Evolutionary conservation across 371 early-diverging fungal species (phyloP), one percentile per base, ranked within the genome.

Genomic region (Mortierella polycephala): DNA sequence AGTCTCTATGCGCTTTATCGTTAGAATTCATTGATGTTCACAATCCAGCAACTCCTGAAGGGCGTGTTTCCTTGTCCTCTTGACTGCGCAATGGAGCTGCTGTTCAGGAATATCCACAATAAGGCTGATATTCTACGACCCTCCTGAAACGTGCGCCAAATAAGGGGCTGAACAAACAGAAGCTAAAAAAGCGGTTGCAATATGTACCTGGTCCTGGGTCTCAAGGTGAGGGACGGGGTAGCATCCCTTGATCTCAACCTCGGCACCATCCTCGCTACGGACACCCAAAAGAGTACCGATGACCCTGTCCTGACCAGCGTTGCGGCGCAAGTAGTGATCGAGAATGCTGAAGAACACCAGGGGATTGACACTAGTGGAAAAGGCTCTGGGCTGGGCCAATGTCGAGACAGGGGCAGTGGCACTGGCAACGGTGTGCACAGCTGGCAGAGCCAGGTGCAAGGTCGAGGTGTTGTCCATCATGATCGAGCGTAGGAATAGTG

Each of bases 281-380:
- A 87, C 88, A 79, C 96, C 92, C 45, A 98, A 84, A 23, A 98
- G 86, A 18, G 95, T 95, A 64, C 98, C 98, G 65, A 97, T 90
- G 21, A 96, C 96, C 62, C 92, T 86, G 65, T 87, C 86, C 81
- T 95, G 93, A 55, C 86, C 85, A 60, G 93, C 93, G 73, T 93
- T 90, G 68, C 95, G 92, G 58, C 98, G 94, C 67, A 96, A 82
- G 75, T 86, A 95, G 83, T 96, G 96, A 85, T 96, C 96, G 42
- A 98, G 88, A 50, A 96, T 91, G 56, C 95, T 87, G 81, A 98
- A 94, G 53, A 96, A 86, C n/a, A 96, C 96, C 51, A 95, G 90
- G 44, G 98, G 98, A 68, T 90, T 90, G 56, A 94, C 88, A 13
- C 86, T 82, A 59, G 86, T 86, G 41, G 89, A 83, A 75, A 88